Evolutionary conservation across 2,329 filamentous ascomycete species (phyloP), one percentile per base, ranked within the genome.

Genomic region (Alternaria sp.): DNA sequence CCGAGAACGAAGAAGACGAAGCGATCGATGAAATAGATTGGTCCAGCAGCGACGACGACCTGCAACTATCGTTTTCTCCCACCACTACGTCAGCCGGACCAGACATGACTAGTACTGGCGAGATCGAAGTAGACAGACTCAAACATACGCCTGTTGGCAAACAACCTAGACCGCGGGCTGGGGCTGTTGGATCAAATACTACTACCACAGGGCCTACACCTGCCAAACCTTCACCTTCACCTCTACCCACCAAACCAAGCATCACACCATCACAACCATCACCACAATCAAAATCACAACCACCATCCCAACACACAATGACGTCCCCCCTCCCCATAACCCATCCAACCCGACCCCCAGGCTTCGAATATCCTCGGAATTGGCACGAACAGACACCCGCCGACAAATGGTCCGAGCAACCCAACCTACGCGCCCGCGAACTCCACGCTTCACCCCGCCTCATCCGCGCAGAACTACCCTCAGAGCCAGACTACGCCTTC

Each of bases 401-500:
- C 21, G 21, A 21, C 21, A 21, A 21, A 17, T 64, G 25, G 25
- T n/a, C n/a, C n/a, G n/a, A n/a, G 1, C 12, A 55, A 1, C 55
- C 62, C 11, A 52, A 62, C n/a, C 50, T 58, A 1, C 55, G 45
- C 17, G 62, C 62, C 19, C 36, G 54, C 10, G 44, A 58, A 11
- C 32, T 65, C 23, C n/a, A 3, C 15, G 1, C 23, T 36, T 36
- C 32, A 36, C 32, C 32, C 0, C 32, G 7, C 7, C 15, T 2
- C 2, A 36, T 65, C 23, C 30, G 13, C n/a, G 8, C 23, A 4
- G 23, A 57, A 17, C 11, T 54, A 7, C 13, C 12, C 1, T 21
- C 21, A 3, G 71, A 77, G 40, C 75, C 76, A 0, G 57, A 64
- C 3, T 77, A 78, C 57, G 61, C 69, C 2, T 46, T 69, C 25